Percentiles rank a stretch among this genome's conserved stretches.
Evolutionary conservation across 2,329 filamentous ascomycete species (phyloP).

Genomic region (Alternaria ethzedia): DNA sequence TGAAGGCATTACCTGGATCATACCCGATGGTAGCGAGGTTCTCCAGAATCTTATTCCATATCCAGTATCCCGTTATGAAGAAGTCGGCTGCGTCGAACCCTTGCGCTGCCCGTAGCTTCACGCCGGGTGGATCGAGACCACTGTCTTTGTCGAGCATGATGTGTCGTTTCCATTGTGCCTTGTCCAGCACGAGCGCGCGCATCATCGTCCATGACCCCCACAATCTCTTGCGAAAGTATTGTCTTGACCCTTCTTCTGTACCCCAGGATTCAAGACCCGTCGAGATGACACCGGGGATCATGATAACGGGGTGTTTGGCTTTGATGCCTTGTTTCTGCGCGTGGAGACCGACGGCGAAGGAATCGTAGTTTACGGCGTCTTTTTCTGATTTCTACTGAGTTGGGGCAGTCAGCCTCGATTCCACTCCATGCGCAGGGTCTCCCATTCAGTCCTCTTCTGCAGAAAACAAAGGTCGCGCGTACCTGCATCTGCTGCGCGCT

Average conservation of each 20-base stretch:
- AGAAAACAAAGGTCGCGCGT: slow-evolving; percentile 40
- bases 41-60: slow-evolving; percentile 98
- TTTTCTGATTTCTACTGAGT: slow-evolving; percentile 76
- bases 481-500: slow-evolving; percentile 88
- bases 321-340: slow-evolving; percentile 79
- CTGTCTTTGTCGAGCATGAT: slow-evolving; percentile 95
- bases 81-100: slow-evolving; percentile 98
- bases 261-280: slow-evolving; percentile 97
- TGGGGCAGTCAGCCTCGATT: slow-evolving; percentile 29
- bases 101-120: slow-evolving; percentile 91
- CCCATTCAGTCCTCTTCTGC: background rate
- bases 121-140: slow-evolving; percentile 84
- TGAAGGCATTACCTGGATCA: slow-evolving; percentile 79
- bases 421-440: background rate
- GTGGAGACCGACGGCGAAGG: slow-evolving; percentile 88
- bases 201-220: slow-evolving; percentile 99
- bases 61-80: slow-evolving; percentile 91
- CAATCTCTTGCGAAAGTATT: slow-evolving; percentile 90
- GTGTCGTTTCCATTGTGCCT: slow-evolving; percentile 92
- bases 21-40: slow-evolving; percentile 96
- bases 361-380: slow-evolving; percentile 88
- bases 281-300: slow-evolving; percentile 97
- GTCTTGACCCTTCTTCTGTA: slow-evolving; percentile 80
- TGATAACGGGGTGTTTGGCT: slow-evolving; percentile 88
- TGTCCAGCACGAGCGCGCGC: slow-evolving; percentile 89